phyloP scores from a whole-genome alignment of 305 asterid species.

The Rubia peregrina region DNA sequence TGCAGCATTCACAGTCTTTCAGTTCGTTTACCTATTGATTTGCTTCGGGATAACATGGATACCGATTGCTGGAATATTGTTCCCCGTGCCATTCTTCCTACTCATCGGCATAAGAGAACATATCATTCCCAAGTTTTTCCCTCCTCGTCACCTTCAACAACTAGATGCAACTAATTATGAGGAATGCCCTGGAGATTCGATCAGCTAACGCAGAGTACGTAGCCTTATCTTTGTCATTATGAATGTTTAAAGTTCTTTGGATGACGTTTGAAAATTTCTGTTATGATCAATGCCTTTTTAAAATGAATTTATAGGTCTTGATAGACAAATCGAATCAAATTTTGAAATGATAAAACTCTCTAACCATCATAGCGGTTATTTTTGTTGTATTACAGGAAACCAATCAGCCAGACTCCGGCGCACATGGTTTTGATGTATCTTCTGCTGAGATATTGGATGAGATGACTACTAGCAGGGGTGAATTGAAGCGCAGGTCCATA shows the following conservation, averaged over 20 bases:
- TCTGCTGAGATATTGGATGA: conserved; percentile 79
- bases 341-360: not conserved
- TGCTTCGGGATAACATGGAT: conserved; percentile 97
- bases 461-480: conserved; percentile 82
- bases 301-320: too few species aligned
- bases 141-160: conserved; percentile 50
- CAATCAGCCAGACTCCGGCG: conserved; percentile 25
- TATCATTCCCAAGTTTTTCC: conserved; percentile 67
- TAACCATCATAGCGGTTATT: too few species aligned
- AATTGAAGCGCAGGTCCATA: conserved; percentile 60
- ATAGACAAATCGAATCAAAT: too few species aligned
- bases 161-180: conserved; percentile 91
- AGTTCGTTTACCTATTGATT: conserved; percentile 50
- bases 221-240: not conserved
- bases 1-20: conserved; percentile 57
- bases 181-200: conserved; percentile 54
- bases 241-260: not conserved
- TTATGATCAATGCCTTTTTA: too few species aligned
- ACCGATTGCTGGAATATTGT: conserved; percentile 80
- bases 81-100: conserved; percentile 79
- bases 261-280: not conserved
- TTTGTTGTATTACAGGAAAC: conserved; percentile 38
- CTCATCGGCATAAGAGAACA: conserved; percentile 69
- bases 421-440: conserved; percentile 37
- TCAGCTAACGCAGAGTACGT: conserved; percentile 36